Percentiles rank a stretch among this genome's conserved stretches.
These are phyloP conservation scores for Pythium sp. DNA, from an alignment of 352 stramenopile species.

Conservation along the genomic window DNA sequence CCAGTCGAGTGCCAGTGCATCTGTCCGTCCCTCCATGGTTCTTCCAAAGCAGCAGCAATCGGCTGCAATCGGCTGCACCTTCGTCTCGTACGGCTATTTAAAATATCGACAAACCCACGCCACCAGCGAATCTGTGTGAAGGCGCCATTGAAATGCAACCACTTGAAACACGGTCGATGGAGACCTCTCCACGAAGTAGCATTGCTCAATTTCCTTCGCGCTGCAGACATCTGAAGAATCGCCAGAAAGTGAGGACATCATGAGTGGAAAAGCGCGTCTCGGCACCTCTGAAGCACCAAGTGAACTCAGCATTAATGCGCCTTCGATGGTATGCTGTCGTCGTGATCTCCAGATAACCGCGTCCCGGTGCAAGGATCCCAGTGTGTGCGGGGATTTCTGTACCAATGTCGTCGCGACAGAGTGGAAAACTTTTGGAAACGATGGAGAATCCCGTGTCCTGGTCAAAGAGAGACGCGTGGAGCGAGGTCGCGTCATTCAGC, in stretches of 20 bases:
- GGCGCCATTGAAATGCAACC: slow-evolving; percentile 13
- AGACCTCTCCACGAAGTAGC: not conserved
- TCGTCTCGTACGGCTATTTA: slow-evolving; percentile 12
- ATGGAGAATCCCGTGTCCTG: not conserved
- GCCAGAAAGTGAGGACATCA: not conserved
- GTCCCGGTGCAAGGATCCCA: not conserved
- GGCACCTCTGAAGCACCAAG: not conserved
- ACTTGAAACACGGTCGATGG: not conserved
- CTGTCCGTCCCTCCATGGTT: slow-evolving; percentile 3
- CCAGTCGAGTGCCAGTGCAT: not conserved
- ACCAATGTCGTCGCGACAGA: slow-evolving; percentile 4
- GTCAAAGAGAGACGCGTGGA: slow-evolving; percentile 3
- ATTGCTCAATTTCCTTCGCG: slow-evolving; percentile 8
- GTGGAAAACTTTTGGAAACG: slow-evolving; percentile 7
- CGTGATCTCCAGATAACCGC: slow-evolving; percentile 12
- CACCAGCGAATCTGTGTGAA: not conserved
- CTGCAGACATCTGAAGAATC: not conserved
- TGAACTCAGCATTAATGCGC: not conserved
- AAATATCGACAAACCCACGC: not conserved
- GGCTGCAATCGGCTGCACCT: not conserved
- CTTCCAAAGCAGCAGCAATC: slow-evolving; percentile 7
- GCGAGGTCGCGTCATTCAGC: slow-evolving; percentile 8
- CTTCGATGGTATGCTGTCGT: slow-evolving; percentile 1
- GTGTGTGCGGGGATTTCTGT: slow-evolving; percentile 10
- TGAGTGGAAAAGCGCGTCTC: slow-evolving; percentile 5